phyloP scores from a whole-genome alignment of 192 early-diverging fungal species.

The Gonapodya prolifera region DNA sequence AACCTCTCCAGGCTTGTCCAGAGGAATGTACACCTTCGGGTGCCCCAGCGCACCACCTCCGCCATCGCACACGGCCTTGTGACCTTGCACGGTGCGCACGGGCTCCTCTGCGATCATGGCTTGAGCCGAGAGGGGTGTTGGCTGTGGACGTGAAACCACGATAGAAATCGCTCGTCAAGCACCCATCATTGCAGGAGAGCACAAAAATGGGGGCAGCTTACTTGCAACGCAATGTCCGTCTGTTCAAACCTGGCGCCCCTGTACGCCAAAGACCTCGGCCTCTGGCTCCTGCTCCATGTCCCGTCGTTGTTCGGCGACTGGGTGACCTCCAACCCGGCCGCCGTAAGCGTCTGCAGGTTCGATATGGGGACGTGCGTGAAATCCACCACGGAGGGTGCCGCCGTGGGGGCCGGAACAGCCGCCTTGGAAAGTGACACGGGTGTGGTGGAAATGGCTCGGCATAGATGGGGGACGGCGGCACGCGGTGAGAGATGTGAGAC shows the following conservation, averaged over 20 bases:
- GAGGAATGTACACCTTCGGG: slow-evolving; percentile 88
- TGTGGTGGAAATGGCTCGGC: too few relatives aligned
- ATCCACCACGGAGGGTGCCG: neutral
- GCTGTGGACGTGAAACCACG: slow-evolving; percentile 26
- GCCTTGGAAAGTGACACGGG: neutral
- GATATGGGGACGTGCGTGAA: neutral
- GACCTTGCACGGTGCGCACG: slow-evolving; percentile 57
- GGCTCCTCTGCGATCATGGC: slow-evolving; percentile 85
- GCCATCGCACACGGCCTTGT: slow-evolving; percentile 74
- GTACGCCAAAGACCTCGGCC: slow-evolving; percentile 51
- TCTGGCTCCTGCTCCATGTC: slow-evolving; percentile 69
- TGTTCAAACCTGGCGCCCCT: slow-evolving; percentile 78
- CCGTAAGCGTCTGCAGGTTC: neutral
- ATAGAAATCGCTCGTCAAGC: neutral
- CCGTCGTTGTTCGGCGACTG: slow-evolving; percentile 64
- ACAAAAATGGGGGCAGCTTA: slow-evolving; percentile 11
- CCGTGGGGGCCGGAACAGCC: neutral
- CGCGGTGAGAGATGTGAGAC: too few relatives aligned
- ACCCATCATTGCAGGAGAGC: neutral
- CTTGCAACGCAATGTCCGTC: slow-evolving; percentile 62
- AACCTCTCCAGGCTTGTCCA: slow-evolving; percentile 24
- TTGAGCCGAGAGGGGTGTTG: slow-evolving; percentile 77
- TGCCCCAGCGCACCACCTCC: slow-evolving; percentile 85
- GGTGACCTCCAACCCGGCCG: slow-evolving; percentile 20
- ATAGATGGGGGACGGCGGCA: too few relatives aligned